Base-by-base conservation (phyloP, 139 green algal species). In the Tetradesmus lagerheimii region DNA sequence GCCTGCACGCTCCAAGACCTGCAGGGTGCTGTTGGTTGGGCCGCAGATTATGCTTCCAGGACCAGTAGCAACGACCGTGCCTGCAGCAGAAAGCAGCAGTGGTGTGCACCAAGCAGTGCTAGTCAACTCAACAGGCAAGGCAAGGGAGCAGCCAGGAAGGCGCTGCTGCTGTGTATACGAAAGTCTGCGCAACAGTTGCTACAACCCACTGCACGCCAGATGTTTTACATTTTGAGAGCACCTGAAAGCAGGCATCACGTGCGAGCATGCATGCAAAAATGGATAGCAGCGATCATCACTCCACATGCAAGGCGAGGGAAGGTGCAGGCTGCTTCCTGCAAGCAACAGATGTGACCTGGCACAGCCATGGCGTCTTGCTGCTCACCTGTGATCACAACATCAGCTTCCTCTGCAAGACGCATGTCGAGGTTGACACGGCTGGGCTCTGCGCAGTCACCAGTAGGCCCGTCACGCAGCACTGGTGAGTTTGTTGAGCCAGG, bases 341-440 rank as follows among this genome's bases (percentile, higher is more conserved):
- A 14, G 57, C 57, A n/a, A n/a, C 57, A 71, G 31, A 8, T n/a
- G 20, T 31, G 57, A 78, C 67, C n/a, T 80, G 75, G 75, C 75
- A 80, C 75, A 80, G 35, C 35, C 16, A 15, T 6, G n/a, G 34
- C 75, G 4, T 23, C 35, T 50, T 4, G 15, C 35, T 29, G 18
- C 75, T 47, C 4, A n/a, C 81, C 83, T 31, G 83, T 88, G 38
- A 88, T 67, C 12, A 88, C 83, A 18, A 88, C 25, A 31, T 80
- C 64, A 41, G 83, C 83, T 20, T 27, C 11, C 16, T 80, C 27
- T 41, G 83, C 83, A 31, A 88, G 83, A 4, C 29, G 31, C 5
- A 66, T 81, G 83, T 39, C 41, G 0, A 37, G 20, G 57, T 87
- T 78, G 34, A 79, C 82, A 25, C 66, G 64, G 29, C 38, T 45